Base-by-base conservation (phyloP, 2,329 filamentous ascomycete species). In the Exophiala dermatitidis region DNA sequence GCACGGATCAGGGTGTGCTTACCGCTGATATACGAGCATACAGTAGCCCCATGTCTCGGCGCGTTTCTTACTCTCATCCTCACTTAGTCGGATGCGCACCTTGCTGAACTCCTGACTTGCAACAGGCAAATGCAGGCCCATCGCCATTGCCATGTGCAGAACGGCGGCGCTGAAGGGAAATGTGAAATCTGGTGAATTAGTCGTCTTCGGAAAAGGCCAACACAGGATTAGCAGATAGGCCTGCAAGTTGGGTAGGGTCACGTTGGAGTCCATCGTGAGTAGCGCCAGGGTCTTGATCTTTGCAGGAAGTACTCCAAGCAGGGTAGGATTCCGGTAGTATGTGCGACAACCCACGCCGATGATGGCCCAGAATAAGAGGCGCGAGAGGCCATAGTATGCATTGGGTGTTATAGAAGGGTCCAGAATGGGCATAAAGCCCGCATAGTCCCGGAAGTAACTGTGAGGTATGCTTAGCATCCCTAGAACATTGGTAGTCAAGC, bases 351-450 rank as follows among this genome's bases (percentile, higher is more conserved):
- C 65, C 6, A 69, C 66, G 1, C 67, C 66, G 9, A 72, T 63
- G 4, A 73, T 85, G 45, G 86, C 80, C 90, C 90, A 95, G 70
- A 95, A 95, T 1, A 95, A 78, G 9, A 95, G 75, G 3, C 84
- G 83, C 47, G 89, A 86, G 63, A 91, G 85, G 55, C 83, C 79
- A 65, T 86, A 86, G 67, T 88, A 93, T 53, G 82, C 75, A 44
- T 93, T 85, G 1, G 88, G 85, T 0, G 79, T 72, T 60, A 84
- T 81, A 6, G 76, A 66, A 4, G 65, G 63, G 37, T 72, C 69
- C 0, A 73, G 62, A 10, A 73, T 66, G 0, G 71, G 70, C 8
- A 73, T 53, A 31, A 72, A 69, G 3, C 63, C 63, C 1, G 68
- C 63, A 58, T 71, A 71, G 19, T 71, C 63, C 0, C 61, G 62